Percentiles rank a stretch among this genome's conserved stretches.
Conservation (phyloP, 1,284 basidiomycete species). For the Boletus mariae region DNA sequence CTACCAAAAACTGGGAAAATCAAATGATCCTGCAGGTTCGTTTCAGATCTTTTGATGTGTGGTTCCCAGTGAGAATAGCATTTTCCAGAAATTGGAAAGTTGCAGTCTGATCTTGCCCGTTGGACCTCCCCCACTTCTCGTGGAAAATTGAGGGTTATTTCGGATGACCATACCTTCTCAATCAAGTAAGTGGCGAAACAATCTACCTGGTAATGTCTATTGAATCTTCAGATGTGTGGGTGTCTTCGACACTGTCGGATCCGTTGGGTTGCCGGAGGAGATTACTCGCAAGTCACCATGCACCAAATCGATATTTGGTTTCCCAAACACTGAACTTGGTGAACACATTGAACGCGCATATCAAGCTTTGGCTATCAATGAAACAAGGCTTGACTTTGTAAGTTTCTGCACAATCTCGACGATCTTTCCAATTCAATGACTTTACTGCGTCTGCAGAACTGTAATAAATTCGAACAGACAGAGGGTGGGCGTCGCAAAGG, state of each 20-base stretch:
- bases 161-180: slow-evolving; percentile 47
- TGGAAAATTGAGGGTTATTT: slow-evolving; percentile 50
- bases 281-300: slow-evolving; percentile 40
- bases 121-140: slow-evolving; percentile 50
- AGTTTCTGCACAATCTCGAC: slow-evolving; percentile 20
- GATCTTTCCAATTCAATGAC: background rate
- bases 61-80: background rate
- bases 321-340: slow-evolving; percentile 55
- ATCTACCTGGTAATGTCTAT: slow-evolving; percentile 1
- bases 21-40: slow-evolving; percentile 45
- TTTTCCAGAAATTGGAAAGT: slow-evolving; percentile 39
- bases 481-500: slow-evolving; percentile 47
- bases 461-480: slow-evolving; percentile 60
- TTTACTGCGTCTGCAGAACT: slow-evolving; percentile 39
- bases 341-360: slow-evolving; percentile 61
- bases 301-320: slow-evolving; percentile 55
- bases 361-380: slow-evolving; percentile 66
- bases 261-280: slow-evolving; percentile 64
- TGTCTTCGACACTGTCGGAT: slow-evolving; percentile 71
- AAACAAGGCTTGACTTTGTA: slow-evolving; percentile 64
- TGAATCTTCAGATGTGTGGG: slow-evolving; percentile 52
- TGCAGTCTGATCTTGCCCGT: slow-evolving; percentile 44
- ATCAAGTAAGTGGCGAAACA: slow-evolving; percentile 47
- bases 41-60: background rate
- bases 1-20: slow-evolving; percentile 59